Percentiles rank a stretch among this genome's conserved stretches.
Conservation (phyloP, 805 yeast species). For the Brettanomyces naardenensis region DNA sequence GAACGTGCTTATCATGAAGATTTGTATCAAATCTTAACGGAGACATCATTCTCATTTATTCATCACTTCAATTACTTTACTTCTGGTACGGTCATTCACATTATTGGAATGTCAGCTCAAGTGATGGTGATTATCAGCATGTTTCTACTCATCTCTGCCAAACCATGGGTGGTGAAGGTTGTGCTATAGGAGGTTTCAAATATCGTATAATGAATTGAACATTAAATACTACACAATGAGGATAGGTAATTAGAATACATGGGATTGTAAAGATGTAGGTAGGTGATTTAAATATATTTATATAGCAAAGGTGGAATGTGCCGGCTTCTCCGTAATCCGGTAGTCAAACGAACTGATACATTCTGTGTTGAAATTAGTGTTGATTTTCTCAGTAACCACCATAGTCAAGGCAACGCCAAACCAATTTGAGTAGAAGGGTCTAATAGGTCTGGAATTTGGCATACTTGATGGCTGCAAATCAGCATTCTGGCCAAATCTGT, state of each 20-base stretch:
- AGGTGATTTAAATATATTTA: conserved; percentile 3
- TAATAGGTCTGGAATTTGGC: conserved; percentile 18
- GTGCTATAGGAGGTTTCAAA: neutral
- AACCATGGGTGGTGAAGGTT: conserved; percentile 8
- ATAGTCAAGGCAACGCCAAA: conserved; percentile 57
- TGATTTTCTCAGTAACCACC: conserved; percentile 47
- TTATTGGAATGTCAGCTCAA: neutral
- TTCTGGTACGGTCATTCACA: conserved; percentile 1
- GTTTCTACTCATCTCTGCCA: conserved; percentile 1
- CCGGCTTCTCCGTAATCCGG: conserved; percentile 58
- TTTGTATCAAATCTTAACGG: neutral
- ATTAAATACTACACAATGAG: too few species aligned
- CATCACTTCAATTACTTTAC: conserved; percentile 4
- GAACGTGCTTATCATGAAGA: conserved; percentile 1
- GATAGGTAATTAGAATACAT: too few species aligned
- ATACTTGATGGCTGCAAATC: conserved; percentile 27
- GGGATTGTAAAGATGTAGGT: neutral
- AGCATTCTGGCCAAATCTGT: conserved; percentile 57
- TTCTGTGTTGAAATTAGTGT: conserved; percentile 31
- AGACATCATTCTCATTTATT: neutral
- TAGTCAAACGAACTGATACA: conserved; percentile 56
- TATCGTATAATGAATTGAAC: too few species aligned
- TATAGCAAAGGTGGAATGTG: conserved; percentile 30
- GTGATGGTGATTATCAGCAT: neutral
- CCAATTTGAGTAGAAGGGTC: conserved; percentile 63